These are phyloP conservation scores for Thalia dealbata DNA, from an alignment of 176 grass and related monocot genomes.

Conservation along the genomic window DNA sequence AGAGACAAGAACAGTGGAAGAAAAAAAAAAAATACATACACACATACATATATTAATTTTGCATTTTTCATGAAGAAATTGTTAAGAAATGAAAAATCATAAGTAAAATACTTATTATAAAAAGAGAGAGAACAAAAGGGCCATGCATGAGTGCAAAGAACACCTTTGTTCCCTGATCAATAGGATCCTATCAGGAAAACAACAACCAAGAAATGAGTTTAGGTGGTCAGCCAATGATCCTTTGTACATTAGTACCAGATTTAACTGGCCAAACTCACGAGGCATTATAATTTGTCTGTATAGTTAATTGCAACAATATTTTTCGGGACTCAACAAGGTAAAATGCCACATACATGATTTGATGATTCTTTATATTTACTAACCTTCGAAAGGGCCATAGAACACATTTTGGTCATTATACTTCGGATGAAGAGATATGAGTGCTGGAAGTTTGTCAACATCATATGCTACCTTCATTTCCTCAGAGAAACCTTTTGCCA, in stretches of 20 bases:
- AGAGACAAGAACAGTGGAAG: neutral
- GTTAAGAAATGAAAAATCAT: neutral
- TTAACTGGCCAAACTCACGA: neutral
- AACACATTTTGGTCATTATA: constrained; percentile 73
- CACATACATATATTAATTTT: too few relatives aligned
- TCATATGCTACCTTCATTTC: constrained; percentile 68
- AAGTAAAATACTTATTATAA: neutral
- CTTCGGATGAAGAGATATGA: constrained; percentile 62
- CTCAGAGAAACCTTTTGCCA: constrained; percentile 64
- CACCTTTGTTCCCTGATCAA: neutral
- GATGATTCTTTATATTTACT: neutral
- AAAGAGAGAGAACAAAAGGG: neutral
- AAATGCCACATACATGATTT: neutral
- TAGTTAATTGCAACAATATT: neutral
- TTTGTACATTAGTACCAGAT: neutral
- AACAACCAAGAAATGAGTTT: neutral
- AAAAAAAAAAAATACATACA: neutral
- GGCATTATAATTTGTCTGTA: neutral
- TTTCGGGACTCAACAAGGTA: neutral
- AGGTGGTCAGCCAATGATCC: neutral
- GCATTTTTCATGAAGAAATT: neutral
- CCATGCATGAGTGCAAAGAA: neutral
- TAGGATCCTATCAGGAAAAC: neutral
- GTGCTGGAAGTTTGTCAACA: constrained; percentile 80
- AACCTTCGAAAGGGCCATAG: constrained; percentile 90